These are phyloP conservation scores for Sindora glabra DNA, from an alignment of 306 rosid species.

Conservation along the genomic window DNA sequence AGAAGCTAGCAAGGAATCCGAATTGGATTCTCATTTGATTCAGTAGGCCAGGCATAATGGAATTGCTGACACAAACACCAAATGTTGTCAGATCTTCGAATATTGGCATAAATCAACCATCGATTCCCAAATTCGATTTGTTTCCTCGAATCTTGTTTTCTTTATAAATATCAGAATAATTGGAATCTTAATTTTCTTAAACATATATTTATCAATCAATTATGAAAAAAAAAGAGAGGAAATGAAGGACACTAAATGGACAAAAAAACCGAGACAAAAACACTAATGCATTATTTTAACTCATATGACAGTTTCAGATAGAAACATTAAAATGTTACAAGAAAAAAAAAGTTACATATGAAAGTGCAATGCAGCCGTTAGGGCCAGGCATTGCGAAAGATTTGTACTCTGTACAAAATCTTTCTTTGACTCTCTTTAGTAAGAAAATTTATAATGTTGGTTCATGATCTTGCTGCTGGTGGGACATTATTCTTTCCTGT, in stretches of 20 bases:
- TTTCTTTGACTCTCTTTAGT: constrained; percentile 15
- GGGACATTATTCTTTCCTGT: constrained; percentile 5
- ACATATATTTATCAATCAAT: background rate
- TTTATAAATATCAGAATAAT: too few relatives aligned
- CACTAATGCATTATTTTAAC: constrained; percentile 27
- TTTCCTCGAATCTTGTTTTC: too few relatives aligned
- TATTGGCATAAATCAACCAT: constrained; percentile 4
- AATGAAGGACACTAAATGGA: background rate
- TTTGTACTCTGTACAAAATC: constrained; percentile 33
- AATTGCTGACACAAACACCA: background rate
- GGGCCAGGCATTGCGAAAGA: constrained; percentile 12
- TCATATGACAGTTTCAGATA: constrained; percentile 5
- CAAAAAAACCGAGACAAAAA: constrained; percentile 9
- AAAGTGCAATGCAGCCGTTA: constrained; percentile 15
- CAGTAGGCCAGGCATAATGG: background rate
- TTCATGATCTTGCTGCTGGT: constrained; percentile 16
- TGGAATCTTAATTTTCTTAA: background rate
- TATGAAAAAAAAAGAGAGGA: background rate
- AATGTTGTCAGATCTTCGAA: background rate
- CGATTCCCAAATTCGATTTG: too few relatives aligned
- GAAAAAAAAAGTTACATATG: background rate
- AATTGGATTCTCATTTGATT: too few relatives aligned
- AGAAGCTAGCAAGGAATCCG: too few relatives aligned
- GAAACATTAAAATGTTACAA: background rate
- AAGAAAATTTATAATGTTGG: constrained; percentile 14